Percentiles rank a stretch among this genome's conserved stretches.
Evolutionary conservation across 2,329 filamentous ascomycete species (phyloP).

Genomic region (Apiospora sp.): DNA sequence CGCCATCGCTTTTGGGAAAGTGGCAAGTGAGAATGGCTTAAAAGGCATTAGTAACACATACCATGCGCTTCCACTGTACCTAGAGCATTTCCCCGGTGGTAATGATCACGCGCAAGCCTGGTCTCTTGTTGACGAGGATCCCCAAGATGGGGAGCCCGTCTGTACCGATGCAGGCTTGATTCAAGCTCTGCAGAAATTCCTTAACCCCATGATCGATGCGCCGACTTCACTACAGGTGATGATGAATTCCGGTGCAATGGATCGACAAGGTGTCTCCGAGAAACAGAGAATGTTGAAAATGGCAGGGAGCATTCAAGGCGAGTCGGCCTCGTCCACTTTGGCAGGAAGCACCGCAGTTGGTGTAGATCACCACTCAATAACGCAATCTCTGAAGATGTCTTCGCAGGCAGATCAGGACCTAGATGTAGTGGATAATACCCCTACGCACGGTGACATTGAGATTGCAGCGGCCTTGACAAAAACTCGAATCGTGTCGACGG

Average conservation of each 20-base stretch:
- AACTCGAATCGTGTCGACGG: conserved; percentile 76
- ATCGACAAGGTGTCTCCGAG: conserved; percentile 48
- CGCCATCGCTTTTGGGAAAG: conserved; percentile 71
- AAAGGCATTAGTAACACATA: conserved; percentile 73
- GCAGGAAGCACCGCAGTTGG: conserved; percentile 11
- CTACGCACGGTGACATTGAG: conserved; percentile 48
- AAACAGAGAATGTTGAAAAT: conserved; percentile 42
- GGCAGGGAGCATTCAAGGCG: conserved; percentile 33
- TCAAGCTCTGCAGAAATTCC: conserved; percentile 58
- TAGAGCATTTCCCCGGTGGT: conserved; percentile 71
- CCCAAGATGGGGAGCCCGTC: conserved; percentile 19
- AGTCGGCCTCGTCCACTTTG: conserved; percentile 20
- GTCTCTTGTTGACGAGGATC: conserved; percentile 60
- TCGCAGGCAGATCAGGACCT: neutral
- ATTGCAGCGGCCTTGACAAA: conserved; percentile 61
- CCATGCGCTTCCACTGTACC: conserved; percentile 80
- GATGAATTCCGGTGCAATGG: conserved; percentile 55
- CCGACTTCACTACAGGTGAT: conserved; percentile 55
- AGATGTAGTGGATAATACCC: conserved; percentile 13
- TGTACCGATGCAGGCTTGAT: conserved; percentile 54
- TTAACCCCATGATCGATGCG: conserved; percentile 55
- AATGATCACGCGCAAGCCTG: conserved; percentile 63
- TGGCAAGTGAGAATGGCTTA: conserved; percentile 65
- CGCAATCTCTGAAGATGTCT: neutral
- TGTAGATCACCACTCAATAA: conserved; percentile 26